Evolutionary conservation across 2,329 filamentous ascomycete species (phyloP), one percentile per base, ranked within the genome.

Genomic region (Cytospora leucostoma): DNA sequence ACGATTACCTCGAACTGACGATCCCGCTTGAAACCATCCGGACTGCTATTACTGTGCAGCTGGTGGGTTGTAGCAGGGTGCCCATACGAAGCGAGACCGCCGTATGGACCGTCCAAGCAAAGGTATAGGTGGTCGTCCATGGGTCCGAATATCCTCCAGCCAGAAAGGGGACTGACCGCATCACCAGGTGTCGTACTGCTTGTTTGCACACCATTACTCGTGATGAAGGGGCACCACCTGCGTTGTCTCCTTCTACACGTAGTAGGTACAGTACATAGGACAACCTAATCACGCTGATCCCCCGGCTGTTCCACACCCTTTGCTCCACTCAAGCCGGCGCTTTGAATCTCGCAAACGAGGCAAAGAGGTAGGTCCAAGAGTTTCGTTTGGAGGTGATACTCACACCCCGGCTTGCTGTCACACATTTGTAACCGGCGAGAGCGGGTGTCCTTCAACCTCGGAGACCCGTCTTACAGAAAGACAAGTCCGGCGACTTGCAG

Each of bases 361-460:
- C 21, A 19, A 47, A 47, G 44, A 21, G n/a, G 21, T 21, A 33
- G n/a, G 44, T 47, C 15, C 53, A 27, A 37, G 21, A 47, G 37
- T 52, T 56, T 47, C 49, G 54, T 52, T 50, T 56, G 61, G 57
- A 51, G 49, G 57, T 47, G 61, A 58, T 58, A 53, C 34, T 37
- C 61, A 49, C 47, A 61, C 57, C 64, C 64, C 54, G 57, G 57
- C 54, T 54, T 47, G 38, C 47, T 58, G 61, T 61, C 61, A 66
- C 61, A 64, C 53, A 35, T 61, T 59, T 53, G 35, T 56, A 59
- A 38, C 44, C 44, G 44, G 57, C 53, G 61, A 60, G 37, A 51
- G 56, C 56, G 61, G 61, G 58, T 56, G 47, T 50, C 19, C 7
- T 47, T 47, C 17, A 19, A 47, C 13, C 7, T 56, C 59, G 52